These are phyloP conservation scores for Gossypium thurberi DNA, from an alignment of 345 rosid species.

Conservation along the genomic window DNA sequence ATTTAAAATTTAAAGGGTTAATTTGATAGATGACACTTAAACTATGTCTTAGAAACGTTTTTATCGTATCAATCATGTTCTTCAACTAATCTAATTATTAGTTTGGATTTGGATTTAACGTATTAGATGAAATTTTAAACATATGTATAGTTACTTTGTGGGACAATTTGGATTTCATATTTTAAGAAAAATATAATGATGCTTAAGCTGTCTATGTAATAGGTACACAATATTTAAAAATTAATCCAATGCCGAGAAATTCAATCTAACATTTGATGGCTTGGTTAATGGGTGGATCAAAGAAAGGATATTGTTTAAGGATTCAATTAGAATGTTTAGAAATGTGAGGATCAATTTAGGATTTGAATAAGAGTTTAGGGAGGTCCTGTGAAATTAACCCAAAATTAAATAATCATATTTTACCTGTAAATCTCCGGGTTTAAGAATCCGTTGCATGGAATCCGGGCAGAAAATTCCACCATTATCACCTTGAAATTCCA, in stretches of 20 bases:
- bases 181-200: no score
- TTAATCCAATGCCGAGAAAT: no score
- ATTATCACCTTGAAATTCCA: constrained; percentile 59
- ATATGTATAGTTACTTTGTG: background rate
- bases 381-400: background rate
- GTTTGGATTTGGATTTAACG: no score
- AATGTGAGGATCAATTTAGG: background rate
- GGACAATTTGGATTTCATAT: no score
- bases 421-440: constrained; percentile 71
- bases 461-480: constrained; percentile 54
- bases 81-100: no score
- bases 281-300: background rate
- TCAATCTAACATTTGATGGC: background rate
- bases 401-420: background rate
- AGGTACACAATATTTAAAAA: no score
- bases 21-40: no score
- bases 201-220: no score
- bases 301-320: background rate
- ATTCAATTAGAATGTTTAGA: background rate
- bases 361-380: background rate
- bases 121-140: no score
- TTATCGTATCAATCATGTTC: no score
- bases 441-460: constrained; percentile 36
- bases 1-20: no score
- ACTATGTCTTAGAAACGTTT: no score